Conservation (phyloP, 108 stramenopile genomes). For the Nitzschia inconspicua region DNA sequence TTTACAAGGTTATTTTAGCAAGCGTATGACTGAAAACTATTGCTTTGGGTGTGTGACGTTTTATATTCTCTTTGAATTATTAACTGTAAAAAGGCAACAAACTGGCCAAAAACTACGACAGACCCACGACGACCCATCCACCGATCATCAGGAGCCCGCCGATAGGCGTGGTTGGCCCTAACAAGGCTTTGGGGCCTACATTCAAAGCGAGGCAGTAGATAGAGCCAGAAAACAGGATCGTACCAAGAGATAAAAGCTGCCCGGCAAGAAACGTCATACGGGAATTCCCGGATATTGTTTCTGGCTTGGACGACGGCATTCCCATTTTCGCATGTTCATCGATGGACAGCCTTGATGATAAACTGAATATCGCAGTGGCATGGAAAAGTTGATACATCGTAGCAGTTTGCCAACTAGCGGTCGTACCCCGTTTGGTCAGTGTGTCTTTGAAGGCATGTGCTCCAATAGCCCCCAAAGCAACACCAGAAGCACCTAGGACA, state of each 20-base stretch:
- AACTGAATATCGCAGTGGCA: conserved; percentile 68
- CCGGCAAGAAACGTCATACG: conserved; percentile 40
- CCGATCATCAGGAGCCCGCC: conserved; percentile 85
- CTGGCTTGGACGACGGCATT: not conserved
- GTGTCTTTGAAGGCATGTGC: conserved; percentile 68
- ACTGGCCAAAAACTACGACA: no score
- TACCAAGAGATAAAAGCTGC: conserved; percentile 62
- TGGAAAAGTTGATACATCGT: conserved; percentile 79
- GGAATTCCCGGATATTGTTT: not conserved
- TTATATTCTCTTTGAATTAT: no score
- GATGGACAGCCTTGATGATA: conserved; percentile 33
- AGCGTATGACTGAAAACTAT: no score
- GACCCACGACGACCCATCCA: conserved; percentile 66
- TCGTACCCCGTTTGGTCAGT: conserved; percentile 42
- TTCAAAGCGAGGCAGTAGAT: conserved; percentile 68
- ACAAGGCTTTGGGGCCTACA: conserved; percentile 64
- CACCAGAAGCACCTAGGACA: conserved; percentile 66
- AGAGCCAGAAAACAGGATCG: conserved; percentile 73
- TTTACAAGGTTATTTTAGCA: no score
- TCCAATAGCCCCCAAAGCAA: conserved; percentile 69
- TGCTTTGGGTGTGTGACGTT: no score
- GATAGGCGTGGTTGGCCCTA: conserved; percentile 83
- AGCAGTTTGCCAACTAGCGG: conserved; percentile 76
- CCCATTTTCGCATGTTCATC: no score
- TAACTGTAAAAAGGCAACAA: no score